These are phyloP conservation scores for Hippophae gyantsensis DNA, from an alignment of 306 rosid species.

Conservation along the genomic window DNA sequence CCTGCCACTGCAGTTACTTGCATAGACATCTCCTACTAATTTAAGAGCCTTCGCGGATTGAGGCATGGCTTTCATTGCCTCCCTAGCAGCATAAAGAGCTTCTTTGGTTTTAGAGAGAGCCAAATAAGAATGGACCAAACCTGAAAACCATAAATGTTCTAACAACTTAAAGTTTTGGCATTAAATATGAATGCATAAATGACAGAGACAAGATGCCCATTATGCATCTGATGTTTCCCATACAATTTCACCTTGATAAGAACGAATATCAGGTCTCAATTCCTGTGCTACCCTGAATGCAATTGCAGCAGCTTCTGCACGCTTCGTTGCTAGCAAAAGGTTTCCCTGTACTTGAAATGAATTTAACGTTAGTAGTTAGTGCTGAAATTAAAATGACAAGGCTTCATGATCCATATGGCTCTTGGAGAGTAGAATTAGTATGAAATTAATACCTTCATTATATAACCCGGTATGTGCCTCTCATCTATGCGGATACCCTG, in stretches of 20 bases:
- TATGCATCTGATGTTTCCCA: conserved; percentile 16
- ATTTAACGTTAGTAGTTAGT: not conserved
- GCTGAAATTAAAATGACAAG: conserved; percentile 10
- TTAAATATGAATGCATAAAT: conserved; percentile 7
- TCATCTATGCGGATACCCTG: conserved; percentile 85
- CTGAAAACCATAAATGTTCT: conserved; percentile 35
- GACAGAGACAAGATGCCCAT: conserved; percentile 16
- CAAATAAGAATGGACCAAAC: conserved; percentile 89
- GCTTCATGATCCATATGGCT: conserved; percentile 1
- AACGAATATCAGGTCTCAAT: conserved; percentile 94
- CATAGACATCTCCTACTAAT: conserved; percentile 96
- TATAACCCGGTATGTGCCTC: conserved; percentile 84
- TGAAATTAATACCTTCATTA: conserved; percentile 64
- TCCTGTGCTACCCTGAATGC: conserved; percentile 97
- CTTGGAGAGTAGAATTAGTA: not conserved
- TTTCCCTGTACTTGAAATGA: conserved; percentile 50
- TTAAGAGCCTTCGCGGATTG: conserved; percentile 97
- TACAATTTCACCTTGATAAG: conserved; percentile 78
- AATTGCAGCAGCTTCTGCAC: conserved; percentile 72
- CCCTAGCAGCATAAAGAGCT: conserved; percentile 93
- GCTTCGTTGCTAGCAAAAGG: conserved; percentile 66
- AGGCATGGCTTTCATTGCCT: conserved; percentile 99
- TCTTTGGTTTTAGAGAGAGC: conserved; percentile 82
- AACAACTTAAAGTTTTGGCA: conserved; percentile 18
- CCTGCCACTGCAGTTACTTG: conserved; percentile 83